phyloP scores from a whole-genome alignment of 148 eudicot genomes.

The Nyssa sinensis region DNA sequence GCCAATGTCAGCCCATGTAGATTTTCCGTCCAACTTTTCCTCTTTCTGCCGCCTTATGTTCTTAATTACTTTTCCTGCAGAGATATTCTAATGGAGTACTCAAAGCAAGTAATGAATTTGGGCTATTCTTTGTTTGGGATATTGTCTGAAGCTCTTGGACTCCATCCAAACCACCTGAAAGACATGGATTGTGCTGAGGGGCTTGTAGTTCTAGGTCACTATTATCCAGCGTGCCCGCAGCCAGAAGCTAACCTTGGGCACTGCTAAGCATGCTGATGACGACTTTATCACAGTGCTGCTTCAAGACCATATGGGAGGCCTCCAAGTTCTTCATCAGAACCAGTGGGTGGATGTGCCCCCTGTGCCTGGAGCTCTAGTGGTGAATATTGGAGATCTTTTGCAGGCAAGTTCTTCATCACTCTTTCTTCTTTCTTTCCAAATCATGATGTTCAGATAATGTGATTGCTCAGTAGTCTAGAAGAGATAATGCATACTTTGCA shows the following conservation, averaged over 20 bases:
- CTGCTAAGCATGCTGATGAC: not conserved
- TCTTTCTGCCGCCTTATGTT: too few species aligned
- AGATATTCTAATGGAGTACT: not conserved
- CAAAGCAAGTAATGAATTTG: not conserved
- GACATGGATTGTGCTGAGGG: not conserved
- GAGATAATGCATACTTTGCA: too few species aligned
- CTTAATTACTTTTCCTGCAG: not conserved
- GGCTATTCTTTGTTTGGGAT: not conserved
- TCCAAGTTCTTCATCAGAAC: constrained; percentile 28
- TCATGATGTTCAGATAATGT: too few species aligned
- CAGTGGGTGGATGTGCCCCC: constrained; percentile 28
- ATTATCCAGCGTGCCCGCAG: constrained; percentile 10
- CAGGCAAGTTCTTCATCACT: constrained; percentile 28
- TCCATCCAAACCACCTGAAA: not conserved
- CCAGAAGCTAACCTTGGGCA: constrained; percentile 7
- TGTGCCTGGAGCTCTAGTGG: constrained; percentile 21
- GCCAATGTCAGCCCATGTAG: too few species aligned
- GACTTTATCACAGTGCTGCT: constrained; percentile 10
- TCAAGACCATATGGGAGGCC: constrained; percentile 33
- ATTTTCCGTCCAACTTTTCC: too few species aligned
- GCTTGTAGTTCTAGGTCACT: not conserved
- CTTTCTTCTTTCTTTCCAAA: too few species aligned
- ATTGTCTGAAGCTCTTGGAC: not conserved
- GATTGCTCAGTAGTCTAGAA: too few species aligned
- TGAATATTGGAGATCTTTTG: constrained; percentile 35